Percentiles rank a stretch among this genome's conserved stretches.
Conservation (phyloP, 2,329 filamentous ascomycete species). For the Beauveria rudraprayagi region DNA sequence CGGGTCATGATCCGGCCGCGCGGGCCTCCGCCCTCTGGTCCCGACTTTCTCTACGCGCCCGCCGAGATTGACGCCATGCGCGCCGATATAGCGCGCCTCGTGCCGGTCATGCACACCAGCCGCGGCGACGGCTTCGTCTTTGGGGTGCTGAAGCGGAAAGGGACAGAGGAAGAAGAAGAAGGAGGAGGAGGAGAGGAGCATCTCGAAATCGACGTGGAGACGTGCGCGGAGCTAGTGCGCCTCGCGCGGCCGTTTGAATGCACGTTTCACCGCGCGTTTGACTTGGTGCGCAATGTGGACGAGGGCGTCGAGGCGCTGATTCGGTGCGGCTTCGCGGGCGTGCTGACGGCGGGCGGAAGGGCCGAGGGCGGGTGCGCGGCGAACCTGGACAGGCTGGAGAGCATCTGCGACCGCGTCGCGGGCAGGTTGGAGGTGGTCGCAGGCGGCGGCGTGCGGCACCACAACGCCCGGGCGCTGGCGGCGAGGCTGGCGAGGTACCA, state of each 20-base stretch:
- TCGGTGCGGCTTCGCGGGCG: constrained; percentile 38
- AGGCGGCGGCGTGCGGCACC: constrained; percentile 41
- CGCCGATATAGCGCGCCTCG: constrained; percentile 29
- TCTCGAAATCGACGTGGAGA: constrained; percentile 29
- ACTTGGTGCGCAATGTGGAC: constrained; percentile 31
- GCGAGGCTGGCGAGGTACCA: constrained; percentile 14
- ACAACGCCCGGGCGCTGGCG: constrained; percentile 28
- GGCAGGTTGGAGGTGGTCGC: constrained; percentile 39
- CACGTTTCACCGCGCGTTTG: constrained; percentile 51
- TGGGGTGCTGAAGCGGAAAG: constrained; percentile 31
- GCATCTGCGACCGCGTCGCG: constrained; percentile 24
- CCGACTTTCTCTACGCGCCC: constrained; percentile 42
- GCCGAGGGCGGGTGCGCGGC: constrained; percentile 27
- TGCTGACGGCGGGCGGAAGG: constrained; percentile 45
- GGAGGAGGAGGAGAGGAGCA: constrained; percentile 10
- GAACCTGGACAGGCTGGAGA: constrained; percentile 30
- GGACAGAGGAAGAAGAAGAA: neutral
- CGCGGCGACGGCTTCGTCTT: constrained; percentile 51
- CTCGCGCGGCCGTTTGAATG: constrained; percentile 35
- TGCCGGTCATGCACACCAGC: constrained; percentile 26
- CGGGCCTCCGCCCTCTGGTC: constrained; percentile 12
- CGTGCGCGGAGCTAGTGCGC: constrained; percentile 32
- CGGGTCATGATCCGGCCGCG: constrained; percentile 50
- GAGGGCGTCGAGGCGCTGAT: constrained; percentile 27
- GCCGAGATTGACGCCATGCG: constrained; percentile 38